Evolutionary conservation across 2,329 filamentous ascomycete species (phyloP), one percentile per base, ranked within the genome.

Genomic region (Ceratocystis lukuohia): DNA sequence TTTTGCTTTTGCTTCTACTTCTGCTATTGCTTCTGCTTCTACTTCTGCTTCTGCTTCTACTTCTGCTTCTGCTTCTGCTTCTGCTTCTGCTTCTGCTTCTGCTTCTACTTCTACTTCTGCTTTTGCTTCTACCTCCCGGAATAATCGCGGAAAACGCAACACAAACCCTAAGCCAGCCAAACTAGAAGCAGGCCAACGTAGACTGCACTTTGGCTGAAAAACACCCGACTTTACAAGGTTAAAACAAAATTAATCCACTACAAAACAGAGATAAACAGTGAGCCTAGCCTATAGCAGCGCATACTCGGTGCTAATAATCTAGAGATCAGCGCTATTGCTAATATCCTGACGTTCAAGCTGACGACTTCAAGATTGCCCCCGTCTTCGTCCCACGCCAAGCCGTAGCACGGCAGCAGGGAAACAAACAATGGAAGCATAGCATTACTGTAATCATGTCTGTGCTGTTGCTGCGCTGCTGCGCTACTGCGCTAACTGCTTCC

Each of bases 121-220:
- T 10, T 30, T 25, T 5, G 15, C 56, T 41, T 41, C 37, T 41
- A 5, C 37, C 37, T 15, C 37, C 12, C 10, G 37, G 61, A 72
- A 69, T 72, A 71, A 67, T 72, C 72, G 68, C 74, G 57, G 65
- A 71, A 69, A 76, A 57, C 25, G 44, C 44, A 50, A 46, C 30
- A 20, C 75, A 41, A 41, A 41, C 12, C 12, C 37, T 73, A 76
- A 76, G 72, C 17, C 50, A 2, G 71, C 72, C 66, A 77, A 75
- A 71, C 72, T 75, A 8, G 84, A 86, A 73, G 81, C 80, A 68
- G 84, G 83, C 15, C 84, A 87, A 72, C 84, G 79, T 69, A 84
- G 77, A 72, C 76, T 87, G 73, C 80, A 78, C 53, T 87, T 87
- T 77, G 80, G 81, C 68, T 84, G 75, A 82, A 45, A 17, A 57